Base-by-base conservation (phyloP, 768 basidiomycete genomes). In the Rhodocollybia butyracea region DNA sequence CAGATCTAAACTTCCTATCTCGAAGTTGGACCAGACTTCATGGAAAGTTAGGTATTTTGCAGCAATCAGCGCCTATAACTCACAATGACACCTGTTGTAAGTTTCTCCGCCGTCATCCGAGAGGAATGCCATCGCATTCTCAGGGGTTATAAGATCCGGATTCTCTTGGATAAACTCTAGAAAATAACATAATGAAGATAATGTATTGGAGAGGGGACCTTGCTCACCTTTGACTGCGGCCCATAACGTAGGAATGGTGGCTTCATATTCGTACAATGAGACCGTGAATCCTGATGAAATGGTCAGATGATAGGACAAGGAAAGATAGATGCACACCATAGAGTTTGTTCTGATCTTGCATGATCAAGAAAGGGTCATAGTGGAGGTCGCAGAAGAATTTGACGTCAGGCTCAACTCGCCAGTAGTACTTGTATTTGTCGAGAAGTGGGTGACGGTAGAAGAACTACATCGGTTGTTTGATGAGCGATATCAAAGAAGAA, bases 11-110 rank as follows among this genome's bases (percentile, higher is more conserved):
- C 85, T 80, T 5, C 79, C 94, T 57, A 97, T 96, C 68, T 96
- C 94, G 63, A 96, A 96, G 69, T 94, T 97, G 61, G 86, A 90
- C 92, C 92, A 94, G 75, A 91, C 90, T 91, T 52, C 5, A 21
- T 13, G 29, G n/a, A 22, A 19, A 30, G 29, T 24, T 4, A 13
- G 8, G 21, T 8, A 3, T 41, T 5, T 22, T 7, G 27, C 7
- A n/a, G 19, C 8, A 24, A 30, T 5, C 17, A 29, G 30, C 13
- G 21, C n/a, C 12, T 29, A 8, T 32, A 26, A 68, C 77, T 63
- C 55, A 87, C 85, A 89, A 64, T 89, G 87, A 63, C 89, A 92
- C 54, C 81, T 76, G 65, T 89, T 91, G 66, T 91, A 91, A 0
- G 80, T 81, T 54, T 79, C 68, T 13, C 89, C 90, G 3, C 80